A percentile compares a stretch with the other conserved stretches of the same genome.
Conservation (phyloP, 176 grass and related monocot species). For the Chloris gayana region DNA sequence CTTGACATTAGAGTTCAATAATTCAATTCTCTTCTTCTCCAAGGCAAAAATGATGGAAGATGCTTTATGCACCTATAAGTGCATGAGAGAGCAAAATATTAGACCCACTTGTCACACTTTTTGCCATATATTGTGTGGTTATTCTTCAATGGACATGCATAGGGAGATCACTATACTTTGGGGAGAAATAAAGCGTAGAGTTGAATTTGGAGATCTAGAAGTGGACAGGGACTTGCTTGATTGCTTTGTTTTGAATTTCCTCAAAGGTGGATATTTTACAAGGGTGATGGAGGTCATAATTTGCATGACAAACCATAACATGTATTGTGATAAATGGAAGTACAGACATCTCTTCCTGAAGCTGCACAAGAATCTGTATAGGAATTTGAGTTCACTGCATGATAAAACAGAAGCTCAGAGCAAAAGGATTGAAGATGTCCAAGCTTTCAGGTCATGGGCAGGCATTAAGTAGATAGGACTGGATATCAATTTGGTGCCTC, state of each 20-base stretch:
- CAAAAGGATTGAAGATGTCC: conserved; percentile 78
- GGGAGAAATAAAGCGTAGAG: conserved; percentile 84
- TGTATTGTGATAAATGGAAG: conserved; percentile 85
- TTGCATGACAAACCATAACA: conserved; percentile 69
- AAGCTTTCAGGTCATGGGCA: conserved; percentile 74
- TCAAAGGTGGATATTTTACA: conserved; percentile 89
- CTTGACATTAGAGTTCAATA: conserved; percentile 67
- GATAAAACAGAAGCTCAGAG: conserved; percentile 74
- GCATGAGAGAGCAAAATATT: conserved; percentile 78
- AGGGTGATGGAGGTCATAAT: conserved; percentile 77
- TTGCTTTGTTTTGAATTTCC: conserved; percentile 71
- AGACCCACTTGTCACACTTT: conserved; percentile 68
- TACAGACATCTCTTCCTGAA: conserved; percentile 69
- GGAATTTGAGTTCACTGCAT: conserved; percentile 68
- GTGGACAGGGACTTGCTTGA: conserved; percentile 75
- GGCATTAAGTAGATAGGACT: conserved; percentile 48
- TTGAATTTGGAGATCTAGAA: conserved; percentile 50
- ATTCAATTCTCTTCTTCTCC: conserved; percentile 90
- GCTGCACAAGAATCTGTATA: conserved; percentile 75
- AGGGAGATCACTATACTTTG: conserved; percentile 84
- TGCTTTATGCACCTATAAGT: conserved; percentile 77
- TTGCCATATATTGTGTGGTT: conserved; percentile 70
- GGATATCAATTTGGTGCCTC: background rate
- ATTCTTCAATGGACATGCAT: conserved; percentile 71
- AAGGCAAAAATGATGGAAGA: conserved; percentile 95